phyloP scores from a whole-genome alignment of 257 asterid species.

The Fraxinus pennsylvanica region DNA sequence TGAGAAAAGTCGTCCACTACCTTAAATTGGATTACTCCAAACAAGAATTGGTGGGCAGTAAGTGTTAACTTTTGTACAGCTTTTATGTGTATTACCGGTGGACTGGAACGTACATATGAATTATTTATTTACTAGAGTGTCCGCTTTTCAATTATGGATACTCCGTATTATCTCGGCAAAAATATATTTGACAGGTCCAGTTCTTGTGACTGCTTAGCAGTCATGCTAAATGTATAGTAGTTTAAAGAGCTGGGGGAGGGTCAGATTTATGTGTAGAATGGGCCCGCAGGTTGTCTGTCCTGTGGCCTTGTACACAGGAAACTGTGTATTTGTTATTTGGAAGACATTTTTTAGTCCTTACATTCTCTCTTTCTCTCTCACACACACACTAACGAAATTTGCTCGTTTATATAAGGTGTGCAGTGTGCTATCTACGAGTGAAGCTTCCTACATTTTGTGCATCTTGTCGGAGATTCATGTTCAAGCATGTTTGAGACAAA shows the following conservation, averaged over 20 bases:
- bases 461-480: not conserved
- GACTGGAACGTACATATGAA: conserved; percentile 14
- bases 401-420: not conserved
- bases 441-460: not conserved
- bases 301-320: conserved; percentile 23
- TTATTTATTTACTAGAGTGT: conserved; percentile 24
- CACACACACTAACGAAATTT: too few relatives aligned
- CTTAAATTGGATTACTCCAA: conserved; percentile 20
- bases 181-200: not conserved
- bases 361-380: too few relatives aligned
- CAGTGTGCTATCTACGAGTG: not conserved
- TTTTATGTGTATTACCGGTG: conserved; percentile 29
- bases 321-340: conserved; percentile 23
- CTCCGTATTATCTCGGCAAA: conserved; percentile 21
- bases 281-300: conserved; percentile 12
- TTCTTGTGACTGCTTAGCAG: conserved; percentile 16
- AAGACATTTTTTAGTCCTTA: not conserved
- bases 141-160: conserved; percentile 36
- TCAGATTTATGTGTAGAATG: conserved; percentile 29
- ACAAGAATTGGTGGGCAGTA: conserved; percentile 26
- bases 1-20: conserved; percentile 27
- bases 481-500: not conserved
- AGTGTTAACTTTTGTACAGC: conserved; percentile 40
- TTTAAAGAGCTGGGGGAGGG: conserved; percentile 37
- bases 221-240: conserved; percentile 26